These are phyloP conservation scores for Trypanosoma vivax DNA, from an alignment of 208 protist genomes.

Conservation along the genomic window DNA sequence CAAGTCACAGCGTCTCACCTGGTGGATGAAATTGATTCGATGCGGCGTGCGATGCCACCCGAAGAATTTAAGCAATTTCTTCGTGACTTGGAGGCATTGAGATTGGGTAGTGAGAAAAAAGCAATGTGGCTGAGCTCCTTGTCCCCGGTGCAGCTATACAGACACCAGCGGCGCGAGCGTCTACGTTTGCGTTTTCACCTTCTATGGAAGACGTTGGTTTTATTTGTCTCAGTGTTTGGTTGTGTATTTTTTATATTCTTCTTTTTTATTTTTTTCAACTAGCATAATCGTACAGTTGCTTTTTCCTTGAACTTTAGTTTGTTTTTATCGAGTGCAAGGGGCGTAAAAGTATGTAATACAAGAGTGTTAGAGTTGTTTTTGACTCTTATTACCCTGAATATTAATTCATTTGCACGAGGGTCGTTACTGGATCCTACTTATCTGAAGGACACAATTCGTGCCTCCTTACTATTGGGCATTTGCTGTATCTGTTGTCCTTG, in stretches of 20 bases:
- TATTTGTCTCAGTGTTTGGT: conserved; percentile 34
- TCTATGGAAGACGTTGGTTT: conserved; percentile 39
- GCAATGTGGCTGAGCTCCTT: conserved; percentile 44
- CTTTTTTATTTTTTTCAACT: conserved; percentile 60
- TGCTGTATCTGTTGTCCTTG: too few relatives aligned
- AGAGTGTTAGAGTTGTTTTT: too few relatives aligned
- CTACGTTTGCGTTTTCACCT: conserved; percentile 28
- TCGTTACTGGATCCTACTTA: too few relatives aligned
- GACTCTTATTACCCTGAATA: too few relatives aligned
- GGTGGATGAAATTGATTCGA: conserved; percentile 41
- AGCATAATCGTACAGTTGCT: not conserved
- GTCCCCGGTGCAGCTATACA: conserved; percentile 51
- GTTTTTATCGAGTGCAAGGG: too few relatives aligned
- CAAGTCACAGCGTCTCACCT: conserved; percentile 16
- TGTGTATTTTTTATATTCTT: conserved; percentile 60
- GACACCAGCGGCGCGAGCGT: conserved; percentile 47
- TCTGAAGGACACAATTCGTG: too few relatives aligned
- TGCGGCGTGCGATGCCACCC: conserved; percentile 53
- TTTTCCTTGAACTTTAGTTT: not conserved
- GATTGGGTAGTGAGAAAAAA: conserved; percentile 25
- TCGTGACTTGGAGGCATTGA: conserved; percentile 17
- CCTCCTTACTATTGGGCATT: too few relatives aligned
- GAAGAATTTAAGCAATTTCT: conserved; percentile 47
- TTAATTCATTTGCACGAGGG: too few relatives aligned
- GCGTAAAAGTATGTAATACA: too few relatives aligned